Evolutionary conservation across 768 basidiomycete genomes (phyloP).

Genomic region (Rhodotorula babjevae): DNA sequence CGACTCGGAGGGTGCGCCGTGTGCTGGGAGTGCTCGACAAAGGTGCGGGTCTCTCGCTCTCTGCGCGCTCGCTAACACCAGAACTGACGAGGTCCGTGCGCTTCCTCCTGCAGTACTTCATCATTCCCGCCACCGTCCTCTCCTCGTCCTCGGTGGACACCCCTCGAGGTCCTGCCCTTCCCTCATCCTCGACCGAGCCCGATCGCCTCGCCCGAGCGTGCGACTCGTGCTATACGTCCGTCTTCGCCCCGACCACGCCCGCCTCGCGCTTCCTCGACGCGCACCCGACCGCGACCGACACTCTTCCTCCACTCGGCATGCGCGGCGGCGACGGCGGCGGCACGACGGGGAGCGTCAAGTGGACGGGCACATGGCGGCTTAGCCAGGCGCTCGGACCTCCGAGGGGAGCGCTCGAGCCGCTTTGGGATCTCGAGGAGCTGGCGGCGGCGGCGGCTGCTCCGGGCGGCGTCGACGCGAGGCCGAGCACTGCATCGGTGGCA

Average conservation of each 20-base stretch:
- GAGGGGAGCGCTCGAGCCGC: neutral
- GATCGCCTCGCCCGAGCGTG: constrained; percentile 66
- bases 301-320: neutral
- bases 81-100: neutral
- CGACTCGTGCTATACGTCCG: constrained; percentile 76
- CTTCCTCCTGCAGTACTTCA: constrained; percentile 62
- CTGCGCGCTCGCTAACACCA: neutral
- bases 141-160: neutral
- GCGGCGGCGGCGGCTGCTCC: too few species aligned
- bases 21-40: constrained; percentile 74
- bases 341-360: neutral
- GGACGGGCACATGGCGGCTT: neutral
- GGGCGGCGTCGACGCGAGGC: neutral
- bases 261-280: constrained; percentile 18
- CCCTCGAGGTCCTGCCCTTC: too few species aligned
- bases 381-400: neutral
- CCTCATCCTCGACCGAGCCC: neutral
- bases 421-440: neutral
- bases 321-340: too few species aligned
- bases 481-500: too few species aligned
- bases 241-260: constrained; percentile 53
- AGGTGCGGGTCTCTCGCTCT: constrained; percentile 52
- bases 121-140: constrained; percentile 53
- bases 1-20: constrained; percentile 88
- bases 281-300: neutral